Percentiles rank a stretch among this genome's conserved stretches.
Conservation (phyloP, 768 basidiomycete species). For the Leccinum imitatum region DNA sequence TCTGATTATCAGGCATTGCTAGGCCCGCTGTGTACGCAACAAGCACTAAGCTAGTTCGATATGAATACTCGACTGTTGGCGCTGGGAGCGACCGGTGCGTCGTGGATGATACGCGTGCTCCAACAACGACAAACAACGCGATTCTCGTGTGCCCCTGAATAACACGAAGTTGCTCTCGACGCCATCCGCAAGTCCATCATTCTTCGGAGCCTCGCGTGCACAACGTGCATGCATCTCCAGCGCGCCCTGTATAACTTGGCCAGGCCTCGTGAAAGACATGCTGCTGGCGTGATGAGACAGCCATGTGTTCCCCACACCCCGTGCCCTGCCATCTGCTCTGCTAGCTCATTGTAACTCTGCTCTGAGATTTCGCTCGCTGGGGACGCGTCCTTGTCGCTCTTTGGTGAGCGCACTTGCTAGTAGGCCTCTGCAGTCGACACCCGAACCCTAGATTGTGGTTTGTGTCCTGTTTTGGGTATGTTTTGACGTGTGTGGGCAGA, state of each 20-base stretch:
- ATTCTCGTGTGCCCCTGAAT: slow-evolving; percentile 19
- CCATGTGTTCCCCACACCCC: slow-evolving; percentile 18
- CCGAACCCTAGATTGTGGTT: slow-evolving; percentile 26
- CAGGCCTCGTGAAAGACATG: slow-evolving; percentile 24
- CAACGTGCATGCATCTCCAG: neutral
- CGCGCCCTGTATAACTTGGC: slow-evolving; percentile 3
- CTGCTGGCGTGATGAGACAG: slow-evolving; percentile 3
- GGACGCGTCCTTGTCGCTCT: slow-evolving; percentile 2
- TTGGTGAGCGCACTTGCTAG: neutral
- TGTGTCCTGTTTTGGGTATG: slow-evolving; percentile 8
- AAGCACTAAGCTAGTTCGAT: slow-evolving; percentile 5
- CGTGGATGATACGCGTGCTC: slow-evolving; percentile 34
- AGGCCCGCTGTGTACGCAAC: slow-evolving; percentile 10
- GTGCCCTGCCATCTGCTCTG: slow-evolving; percentile 10
- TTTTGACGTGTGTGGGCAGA: slow-evolving; percentile 26
- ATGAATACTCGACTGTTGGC: slow-evolving; percentile 6
- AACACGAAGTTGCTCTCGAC: neutral
- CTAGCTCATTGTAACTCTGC: neutral
- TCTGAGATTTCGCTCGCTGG: neutral
- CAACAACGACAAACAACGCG: slow-evolving; percentile 44
- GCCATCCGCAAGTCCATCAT: neutral
- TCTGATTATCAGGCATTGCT: slow-evolving; percentile 77
- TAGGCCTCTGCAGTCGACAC: neutral
- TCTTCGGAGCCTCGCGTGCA: slow-evolving; percentile 6
- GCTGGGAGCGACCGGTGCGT: slow-evolving; percentile 20